Conservation (phyloP, 495 filamentous ascomycete genomes). For the Penicillium ochrochloron region DNA sequence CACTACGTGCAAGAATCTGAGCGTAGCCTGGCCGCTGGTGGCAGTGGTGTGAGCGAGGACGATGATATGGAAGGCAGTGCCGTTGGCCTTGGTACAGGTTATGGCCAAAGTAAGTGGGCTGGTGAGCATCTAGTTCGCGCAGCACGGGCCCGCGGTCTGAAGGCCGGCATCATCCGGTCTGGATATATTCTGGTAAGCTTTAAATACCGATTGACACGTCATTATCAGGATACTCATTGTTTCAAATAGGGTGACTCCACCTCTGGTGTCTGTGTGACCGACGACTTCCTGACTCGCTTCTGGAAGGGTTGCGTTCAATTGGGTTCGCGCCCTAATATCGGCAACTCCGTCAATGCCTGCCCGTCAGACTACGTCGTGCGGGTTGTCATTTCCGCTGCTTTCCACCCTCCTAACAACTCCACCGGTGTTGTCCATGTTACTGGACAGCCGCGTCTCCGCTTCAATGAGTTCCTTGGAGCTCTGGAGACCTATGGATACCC, state of each 20-base stretch:
- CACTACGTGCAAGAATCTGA: conserved; percentile 78
- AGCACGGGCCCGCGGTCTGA: conserved; percentile 77
- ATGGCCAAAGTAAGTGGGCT: conserved; percentile 90
- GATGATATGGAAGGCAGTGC: conserved; percentile 70
- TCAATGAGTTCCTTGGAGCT: conserved; percentile 75
- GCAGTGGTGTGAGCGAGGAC: conserved; percentile 60
- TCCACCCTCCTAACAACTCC: conserved; percentile 58
- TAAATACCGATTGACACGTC: background rate
- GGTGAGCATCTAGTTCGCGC: conserved; percentile 80
- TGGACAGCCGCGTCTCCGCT: conserved; percentile 75
- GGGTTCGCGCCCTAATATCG: conserved; percentile 68
- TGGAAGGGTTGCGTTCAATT: conserved; percentile 89
- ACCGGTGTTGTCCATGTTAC: conserved; percentile 78
- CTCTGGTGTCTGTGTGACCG: conserved; percentile 76
- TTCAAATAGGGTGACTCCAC: conserved; percentile 56
- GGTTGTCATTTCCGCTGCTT: conserved; percentile 73
- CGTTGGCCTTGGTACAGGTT: conserved; percentile 76
- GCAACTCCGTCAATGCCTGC: conserved; percentile 89
- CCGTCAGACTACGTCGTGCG: conserved; percentile 84
- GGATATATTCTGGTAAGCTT: conserved; percentile 74
- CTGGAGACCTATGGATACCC: conserved; percentile 79
- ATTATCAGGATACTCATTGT: background rate
- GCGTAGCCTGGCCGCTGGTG: conserved; percentile 54
- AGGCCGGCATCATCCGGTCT: conserved; percentile 76
- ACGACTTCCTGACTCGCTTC: conserved; percentile 92